Conservation (phyloP, 371 early-diverging fungal genomes). For the Mucor velutinosus region DNA sequence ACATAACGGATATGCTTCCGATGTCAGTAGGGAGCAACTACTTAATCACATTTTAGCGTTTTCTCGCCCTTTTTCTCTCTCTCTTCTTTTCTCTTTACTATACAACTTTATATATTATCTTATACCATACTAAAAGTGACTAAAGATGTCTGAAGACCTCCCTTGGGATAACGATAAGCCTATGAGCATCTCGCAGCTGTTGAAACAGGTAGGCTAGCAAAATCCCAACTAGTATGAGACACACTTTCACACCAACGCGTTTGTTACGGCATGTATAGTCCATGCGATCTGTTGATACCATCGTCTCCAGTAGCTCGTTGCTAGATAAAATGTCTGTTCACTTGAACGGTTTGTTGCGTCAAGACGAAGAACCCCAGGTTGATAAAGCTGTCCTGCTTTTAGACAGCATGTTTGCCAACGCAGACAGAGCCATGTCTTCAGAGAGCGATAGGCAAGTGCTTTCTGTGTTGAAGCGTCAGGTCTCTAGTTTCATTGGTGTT, state of each 20-base stretch:
- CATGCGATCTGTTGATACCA: constrained; percentile 25
- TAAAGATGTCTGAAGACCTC: constrained; percentile 18
- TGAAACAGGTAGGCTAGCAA: constrained; percentile 20
- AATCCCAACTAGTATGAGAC: no score
- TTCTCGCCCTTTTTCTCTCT: no score
- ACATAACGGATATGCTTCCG: constrained; percentile 1
- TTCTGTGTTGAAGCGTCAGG: constrained; percentile 20
- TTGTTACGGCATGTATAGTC: constrained; percentile 10
- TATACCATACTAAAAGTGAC: neutral
- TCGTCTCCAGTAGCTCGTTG: constrained; percentile 7
- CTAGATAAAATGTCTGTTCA: constrained; percentile 26
- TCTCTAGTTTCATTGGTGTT: constrained; percentile 26
- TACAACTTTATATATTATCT: neutral
- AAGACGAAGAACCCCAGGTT: constrained; percentile 8
- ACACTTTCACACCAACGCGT: neutral
- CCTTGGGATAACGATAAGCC: constrained; percentile 27
- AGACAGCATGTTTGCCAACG: constrained; percentile 40
- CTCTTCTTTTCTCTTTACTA: neutral
- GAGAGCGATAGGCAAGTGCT: constrained; percentile 48
- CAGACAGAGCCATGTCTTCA: constrained; percentile 38
- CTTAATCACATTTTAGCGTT: neutral
- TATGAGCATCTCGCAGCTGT: constrained; percentile 22
- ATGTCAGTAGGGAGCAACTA: neutral
- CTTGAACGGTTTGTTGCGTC: constrained; percentile 21
- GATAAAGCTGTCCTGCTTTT: constrained; percentile 18